These are phyloP conservation scores for Cyclanthera cordifolia DNA, from an alignment of 306 rosid species.

Conservation along the genomic window DNA sequence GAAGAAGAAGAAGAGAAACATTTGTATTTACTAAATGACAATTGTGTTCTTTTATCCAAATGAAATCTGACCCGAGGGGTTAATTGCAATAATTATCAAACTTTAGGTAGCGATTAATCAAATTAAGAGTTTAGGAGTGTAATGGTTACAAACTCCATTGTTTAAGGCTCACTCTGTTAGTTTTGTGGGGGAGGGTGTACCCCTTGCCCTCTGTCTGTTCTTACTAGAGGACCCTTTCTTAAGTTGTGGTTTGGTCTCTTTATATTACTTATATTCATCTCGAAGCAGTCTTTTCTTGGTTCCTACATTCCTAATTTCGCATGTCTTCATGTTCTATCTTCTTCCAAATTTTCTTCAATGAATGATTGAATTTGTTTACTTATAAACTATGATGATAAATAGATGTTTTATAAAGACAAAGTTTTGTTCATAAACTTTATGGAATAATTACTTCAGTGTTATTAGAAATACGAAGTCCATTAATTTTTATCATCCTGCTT, in stretches of 20 bases:
- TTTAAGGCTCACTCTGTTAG: too few relatives aligned
- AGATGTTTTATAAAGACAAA: not conserved
- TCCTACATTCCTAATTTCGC: not conserved
- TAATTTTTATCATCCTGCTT: constrained; percentile 20
- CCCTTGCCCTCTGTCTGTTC: too few relatives aligned
- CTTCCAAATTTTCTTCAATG: not conserved
- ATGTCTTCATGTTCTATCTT: not conserved
- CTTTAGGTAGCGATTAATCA: too few relatives aligned
- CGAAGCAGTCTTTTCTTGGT: not conserved
- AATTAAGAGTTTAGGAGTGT: too few relatives aligned
- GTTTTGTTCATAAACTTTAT: too few relatives aligned
- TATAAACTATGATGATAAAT: not conserved
- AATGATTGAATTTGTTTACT: not conserved
- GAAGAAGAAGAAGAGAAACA: too few relatives aligned
- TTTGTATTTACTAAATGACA: too few relatives aligned
- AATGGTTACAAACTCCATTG: too few relatives aligned
- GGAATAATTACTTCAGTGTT: not conserved
- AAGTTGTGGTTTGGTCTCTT: not conserved
- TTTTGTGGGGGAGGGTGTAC: too few relatives aligned
- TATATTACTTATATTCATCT: not conserved
- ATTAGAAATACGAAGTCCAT: constrained; percentile 14
- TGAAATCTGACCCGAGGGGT: too few relatives aligned
- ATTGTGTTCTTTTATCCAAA: too few relatives aligned
- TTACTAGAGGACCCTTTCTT: not conserved
- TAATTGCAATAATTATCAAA: too few relatives aligned